phyloP scores from a whole-genome alignment of 768 basidiomycete species.

The Lactifluus subvellereus region DNA sequence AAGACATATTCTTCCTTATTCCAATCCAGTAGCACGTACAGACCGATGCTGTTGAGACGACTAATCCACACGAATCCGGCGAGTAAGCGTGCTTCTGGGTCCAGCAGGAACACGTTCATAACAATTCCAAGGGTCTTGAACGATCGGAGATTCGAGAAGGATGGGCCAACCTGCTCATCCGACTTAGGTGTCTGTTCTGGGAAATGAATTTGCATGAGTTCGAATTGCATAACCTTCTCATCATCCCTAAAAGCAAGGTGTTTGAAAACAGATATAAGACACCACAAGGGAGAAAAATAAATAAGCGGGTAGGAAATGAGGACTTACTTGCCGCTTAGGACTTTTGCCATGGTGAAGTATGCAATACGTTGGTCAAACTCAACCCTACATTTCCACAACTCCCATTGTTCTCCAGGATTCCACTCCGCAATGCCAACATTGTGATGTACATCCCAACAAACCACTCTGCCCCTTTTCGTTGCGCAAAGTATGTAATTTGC shows the following conservation, averaged over 20 bases:
- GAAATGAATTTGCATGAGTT: conserved; percentile 63
- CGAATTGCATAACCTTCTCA: conserved; percentile 60
- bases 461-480: conserved; percentile 68
- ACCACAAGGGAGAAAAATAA: not conserved
- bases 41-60: conserved; percentile 48
- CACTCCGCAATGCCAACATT: conserved; percentile 61
- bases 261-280: not conserved
- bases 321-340: conserved; percentile 19
- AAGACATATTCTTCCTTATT: conserved; percentile 59
- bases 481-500: conserved; percentile 72
- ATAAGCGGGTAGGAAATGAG: not conserved
- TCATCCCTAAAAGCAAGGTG: conserved; percentile 32
- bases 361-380: conserved; percentile 68
- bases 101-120: conserved; percentile 73
- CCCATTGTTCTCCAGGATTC: conserved; percentile 58
- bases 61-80: conserved; percentile 69
- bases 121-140: conserved; percentile 64
- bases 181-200: conserved; percentile 32
- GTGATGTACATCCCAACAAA: conserved; percentile 68
- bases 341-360: conserved; percentile 64
- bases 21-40: conserved; percentile 66
- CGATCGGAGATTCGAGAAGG: conserved; percentile 52
- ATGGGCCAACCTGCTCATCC: conserved; percentile 30
- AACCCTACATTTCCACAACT: conserved; percentile 73
- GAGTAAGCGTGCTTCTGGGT: conserved; percentile 54